Evolutionary conservation across 2,329 filamentous ascomycete species (phyloP), one percentile per base, ranked within the genome.

Genomic region (Colletotrichum musicola): DNA sequence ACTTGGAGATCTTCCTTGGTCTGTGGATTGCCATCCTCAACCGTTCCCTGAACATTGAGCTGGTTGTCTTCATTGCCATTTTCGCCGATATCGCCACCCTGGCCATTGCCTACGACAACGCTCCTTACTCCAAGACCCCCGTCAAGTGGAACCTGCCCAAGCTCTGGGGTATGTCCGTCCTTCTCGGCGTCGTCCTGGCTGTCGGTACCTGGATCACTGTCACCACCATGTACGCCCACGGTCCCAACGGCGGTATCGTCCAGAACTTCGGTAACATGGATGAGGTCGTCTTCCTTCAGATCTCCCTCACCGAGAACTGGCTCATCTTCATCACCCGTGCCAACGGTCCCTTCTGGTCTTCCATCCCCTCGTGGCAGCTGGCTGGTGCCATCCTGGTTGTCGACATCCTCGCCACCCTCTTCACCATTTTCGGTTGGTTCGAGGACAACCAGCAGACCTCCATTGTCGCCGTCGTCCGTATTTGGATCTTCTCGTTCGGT

Each of bases 101-200:
- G 61, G 93, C 94, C 73, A 97, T 97, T 77, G 94, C 94, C 73
- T 97, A 97, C 83, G 94, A 97, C 80, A 97, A 96, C 78, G 94
- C 94, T 59, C 67, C 67, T 27, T 69, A 68, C 63, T 68, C 63
- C 51, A 69, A 69, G 67, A 68, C 57, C 40, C 67, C 94, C 46
- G 94, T 97, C 81, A 97, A 97, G 85, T 97, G 94, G 94, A 97
- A 97, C 83, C 86, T 96, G 69, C 94, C 93, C 76, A 95, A 95
- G 85, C 90, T 97, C 55, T 97, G 94, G 94, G 94, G 93, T 75
- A 95, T 96, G 90, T 95, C 93, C 40, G 88, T 97, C 71, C 85
- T 95, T 18, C 90, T 97, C 72, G 94, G 94, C 77, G 80, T 94
- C 64, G 89, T 97, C 70, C 88, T 97, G 51, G 93, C 94, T 57